Percentiles rank a stretch among this genome's conserved stretches.
These are phyloP conservation scores for Exophiala lecanii-corni DNA, from an alignment of 2,329 filamentous ascomycete genomes.

Conservation along the genomic window DNA sequence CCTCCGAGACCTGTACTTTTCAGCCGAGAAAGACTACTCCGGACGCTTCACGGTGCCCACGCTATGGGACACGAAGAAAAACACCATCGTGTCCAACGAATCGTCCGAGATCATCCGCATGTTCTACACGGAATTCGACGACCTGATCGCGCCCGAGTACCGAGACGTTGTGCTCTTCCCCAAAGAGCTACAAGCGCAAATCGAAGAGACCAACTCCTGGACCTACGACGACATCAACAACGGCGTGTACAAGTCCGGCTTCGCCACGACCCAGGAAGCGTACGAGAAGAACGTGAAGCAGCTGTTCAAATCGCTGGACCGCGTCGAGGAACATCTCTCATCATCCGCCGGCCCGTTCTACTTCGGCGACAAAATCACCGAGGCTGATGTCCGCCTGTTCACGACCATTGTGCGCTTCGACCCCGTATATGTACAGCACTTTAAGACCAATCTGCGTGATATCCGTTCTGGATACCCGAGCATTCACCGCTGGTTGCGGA, in stretches of 20 bases:
- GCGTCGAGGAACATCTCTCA: constrained; percentile 66
- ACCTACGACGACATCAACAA: constrained; percentile 62
- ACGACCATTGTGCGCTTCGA: constrained; percentile 71
- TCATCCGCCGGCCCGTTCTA: constrained; percentile 57
- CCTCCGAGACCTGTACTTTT: constrained; percentile 76
- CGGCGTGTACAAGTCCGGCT: constrained; percentile 60
- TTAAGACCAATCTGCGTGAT: constrained; percentile 78
- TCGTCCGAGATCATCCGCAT: constrained; percentile 87
- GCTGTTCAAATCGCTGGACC: constrained; percentile 74
- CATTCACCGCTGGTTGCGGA: constrained; percentile 74
- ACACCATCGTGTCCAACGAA: constrained; percentile 85
- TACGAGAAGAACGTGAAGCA: constrained; percentile 69
- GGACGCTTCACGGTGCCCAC: constrained; percentile 86
- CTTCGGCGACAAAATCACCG: constrained; percentile 71
- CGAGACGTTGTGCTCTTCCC: constrained; percentile 63
- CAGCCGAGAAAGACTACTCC: constrained; percentile 63
- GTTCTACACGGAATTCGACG: constrained; percentile 78
- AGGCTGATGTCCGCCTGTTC: constrained; percentile 74
- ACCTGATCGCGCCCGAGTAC: constrained; percentile 57
- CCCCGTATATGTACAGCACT: constrained; percentile 75
- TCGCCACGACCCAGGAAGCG: constrained; percentile 75
- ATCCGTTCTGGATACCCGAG: constrained; percentile 78
- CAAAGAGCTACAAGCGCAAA: constrained; percentile 55
- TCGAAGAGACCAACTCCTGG: constrained; percentile 77
- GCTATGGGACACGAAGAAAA: constrained; percentile 65